Evolutionary conservation across 495 filamentous ascomycete species (phyloP).

Genomic region (Cercophora scortea): DNA sequence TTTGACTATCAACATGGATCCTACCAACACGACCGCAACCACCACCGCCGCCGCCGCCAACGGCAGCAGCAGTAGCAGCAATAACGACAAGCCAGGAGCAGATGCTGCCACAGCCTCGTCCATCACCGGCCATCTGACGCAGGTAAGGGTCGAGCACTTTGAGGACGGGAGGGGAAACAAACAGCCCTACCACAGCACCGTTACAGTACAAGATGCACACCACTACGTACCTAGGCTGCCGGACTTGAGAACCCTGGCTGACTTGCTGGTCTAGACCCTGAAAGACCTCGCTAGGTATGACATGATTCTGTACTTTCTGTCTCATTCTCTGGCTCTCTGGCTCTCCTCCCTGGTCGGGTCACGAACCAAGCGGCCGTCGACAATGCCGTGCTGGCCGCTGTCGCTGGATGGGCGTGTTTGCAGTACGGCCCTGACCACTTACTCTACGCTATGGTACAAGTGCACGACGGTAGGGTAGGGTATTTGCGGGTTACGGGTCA

Average conservation of each 20-base stretch:
- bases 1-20: too few relatives aligned
- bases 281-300: slow-evolving; percentile 41
- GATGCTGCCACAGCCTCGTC: neutral
- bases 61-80: neutral
- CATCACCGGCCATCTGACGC: slow-evolving; percentile 10
- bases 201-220: too few relatives aligned
- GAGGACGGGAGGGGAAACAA: too few relatives aligned
- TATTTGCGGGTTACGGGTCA: too few relatives aligned
- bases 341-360: slow-evolving; percentile 6
- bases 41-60: neutral
- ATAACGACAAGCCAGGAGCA: neutral
- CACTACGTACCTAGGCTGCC: too few relatives aligned
- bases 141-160: slow-evolving; percentile 8
- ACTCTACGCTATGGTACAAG: too few relatives aligned
- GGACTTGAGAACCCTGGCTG: too few relatives aligned
- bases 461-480: too few relatives aligned
- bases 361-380: neutral
- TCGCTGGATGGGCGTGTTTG: too few relatives aligned
- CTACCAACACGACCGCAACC: neutral
- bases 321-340: neutral
- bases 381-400: too few relatives aligned
- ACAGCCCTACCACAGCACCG: too few relatives aligned
- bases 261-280: slow-evolving; percentile 30
- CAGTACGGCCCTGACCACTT: too few relatives aligned
- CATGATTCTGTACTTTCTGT: slow-evolving; percentile 11